These are phyloP conservation scores for Paraurostyla sp. DNA, from an alignment of 73 alveolate species.

Conservation along the genomic window DNA sequence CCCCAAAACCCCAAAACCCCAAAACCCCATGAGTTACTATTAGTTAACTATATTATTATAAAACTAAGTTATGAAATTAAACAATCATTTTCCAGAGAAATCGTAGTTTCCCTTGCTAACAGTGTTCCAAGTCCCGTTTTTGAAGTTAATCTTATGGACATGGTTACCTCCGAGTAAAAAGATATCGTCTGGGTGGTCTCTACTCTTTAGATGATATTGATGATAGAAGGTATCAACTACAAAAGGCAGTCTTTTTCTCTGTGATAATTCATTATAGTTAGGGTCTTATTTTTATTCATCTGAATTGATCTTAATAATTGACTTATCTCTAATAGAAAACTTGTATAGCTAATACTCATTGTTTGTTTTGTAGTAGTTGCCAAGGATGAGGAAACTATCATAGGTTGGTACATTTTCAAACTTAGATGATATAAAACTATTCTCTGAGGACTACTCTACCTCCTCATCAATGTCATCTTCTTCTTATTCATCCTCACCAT, in stretches of 20 bases:
- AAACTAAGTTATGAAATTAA: neutral
- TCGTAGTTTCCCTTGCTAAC: slow-evolving; percentile 9
- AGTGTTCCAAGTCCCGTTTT: neutral
- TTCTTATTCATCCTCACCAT: neutral
- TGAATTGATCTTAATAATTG: neutral
- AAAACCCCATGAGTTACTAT: too few species aligned
- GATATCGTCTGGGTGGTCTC: neutral
- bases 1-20: too few species aligned
- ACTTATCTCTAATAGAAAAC: neutral
- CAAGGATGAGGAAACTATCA: slow-evolving; percentile 12
- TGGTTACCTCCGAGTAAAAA: slow-evolving; percentile 34
- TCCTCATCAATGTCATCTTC: neutral
- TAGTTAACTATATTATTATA: too few species aligned
- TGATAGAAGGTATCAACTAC: slow-evolving; percentile 18
- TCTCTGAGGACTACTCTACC: neutral
- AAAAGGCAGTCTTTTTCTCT: neutral
- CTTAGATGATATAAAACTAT: neutral
- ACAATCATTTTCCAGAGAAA: neutral
- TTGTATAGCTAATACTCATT: neutral
- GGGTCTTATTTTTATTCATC: neutral
- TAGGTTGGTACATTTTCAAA: neutral
- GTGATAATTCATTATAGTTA: neutral
- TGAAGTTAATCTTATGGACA: slow-evolving; percentile 37
- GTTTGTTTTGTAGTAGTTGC: slow-evolving; percentile 46
- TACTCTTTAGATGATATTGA: slow-evolving; percentile 11